phyloP scores from a whole-genome alignment of 2,329 filamentous ascomycete genomes.

The Tolypocladium tropicale region DNA sequence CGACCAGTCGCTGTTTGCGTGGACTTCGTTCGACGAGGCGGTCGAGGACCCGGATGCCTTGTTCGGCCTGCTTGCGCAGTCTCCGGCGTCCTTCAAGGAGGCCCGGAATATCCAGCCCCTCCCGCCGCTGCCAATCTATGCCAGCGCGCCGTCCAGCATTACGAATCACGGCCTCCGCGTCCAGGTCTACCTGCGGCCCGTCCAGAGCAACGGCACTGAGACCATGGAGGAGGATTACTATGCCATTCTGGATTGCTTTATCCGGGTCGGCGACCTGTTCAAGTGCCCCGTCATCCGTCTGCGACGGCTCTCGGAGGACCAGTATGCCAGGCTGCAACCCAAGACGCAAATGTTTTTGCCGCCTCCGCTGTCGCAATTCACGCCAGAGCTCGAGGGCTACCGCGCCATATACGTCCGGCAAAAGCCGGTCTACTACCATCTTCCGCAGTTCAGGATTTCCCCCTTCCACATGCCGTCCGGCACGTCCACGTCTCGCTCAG shows the following conservation, averaged over 20 bases:
- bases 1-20: constrained; percentile 7
- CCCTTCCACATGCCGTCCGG: not conserved
- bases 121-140: not conserved
- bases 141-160: not conserved
- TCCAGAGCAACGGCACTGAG: not conserved
- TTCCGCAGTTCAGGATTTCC: not conserved
- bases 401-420: not conserved
- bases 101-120: not conserved
- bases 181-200: not conserved
- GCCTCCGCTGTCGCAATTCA: not conserved
- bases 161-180: not conserved
- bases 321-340: not conserved
- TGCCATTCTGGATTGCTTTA: not conserved
- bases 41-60: not conserved
- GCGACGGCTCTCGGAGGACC: not conserved
- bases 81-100: not conserved
- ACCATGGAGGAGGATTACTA: not conserved
- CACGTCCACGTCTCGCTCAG: not conserved
- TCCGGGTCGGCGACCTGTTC: not conserved
- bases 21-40: not conserved
- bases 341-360: not conserved
- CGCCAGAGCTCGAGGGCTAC: not conserved
- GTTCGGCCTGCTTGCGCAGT: not conserved
- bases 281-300: not conserved
- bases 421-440: not conserved